A percentile compares a stretch with the other conserved stretches of the same genome.
Conservation (phyloP, 2,329 filamentous ascomycete species). For the Aspergillus luchuensis region DNA sequence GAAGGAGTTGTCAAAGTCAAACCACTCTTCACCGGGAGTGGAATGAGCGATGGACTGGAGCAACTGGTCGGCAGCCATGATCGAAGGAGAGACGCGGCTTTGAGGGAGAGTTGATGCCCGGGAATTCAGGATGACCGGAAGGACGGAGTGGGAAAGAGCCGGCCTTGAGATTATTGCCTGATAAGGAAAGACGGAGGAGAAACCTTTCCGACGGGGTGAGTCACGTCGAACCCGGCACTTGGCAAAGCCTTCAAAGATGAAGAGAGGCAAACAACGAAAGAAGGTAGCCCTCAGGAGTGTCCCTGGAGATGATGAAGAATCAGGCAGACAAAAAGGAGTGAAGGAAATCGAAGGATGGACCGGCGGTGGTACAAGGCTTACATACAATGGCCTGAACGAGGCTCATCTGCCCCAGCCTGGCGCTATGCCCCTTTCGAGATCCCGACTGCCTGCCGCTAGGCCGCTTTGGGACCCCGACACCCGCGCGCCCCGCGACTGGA, state of each 20-base stretch:
- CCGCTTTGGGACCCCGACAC: constrained; percentile 29
- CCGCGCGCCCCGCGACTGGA: constrained; percentile 5
- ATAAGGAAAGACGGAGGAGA: constrained; percentile 5
- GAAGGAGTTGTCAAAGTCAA: constrained; percentile 40
- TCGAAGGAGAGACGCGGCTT: constrained; percentile 2
- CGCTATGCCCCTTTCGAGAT: constrained; percentile 18
- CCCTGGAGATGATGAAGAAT: constrained; percentile 1
- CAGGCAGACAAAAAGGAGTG: not conserved
- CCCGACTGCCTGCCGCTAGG: constrained; percentile 22
- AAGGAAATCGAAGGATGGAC: constrained; percentile 22
- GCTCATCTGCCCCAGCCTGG: constrained; percentile 4
- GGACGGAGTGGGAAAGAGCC: constrained; percentile 4
- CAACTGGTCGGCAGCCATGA: constrained; percentile 33
- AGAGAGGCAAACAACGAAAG: not conserved
- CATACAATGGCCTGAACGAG: constrained; percentile 8
- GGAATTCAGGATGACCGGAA: constrained; percentile 2
- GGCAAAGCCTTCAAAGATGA: not conserved
- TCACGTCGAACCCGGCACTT: constrained; percentile 2
- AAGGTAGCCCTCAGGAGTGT: not conserved
- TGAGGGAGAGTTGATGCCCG: not conserved
- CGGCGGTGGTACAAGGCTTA: not conserved
- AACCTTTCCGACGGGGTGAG: constrained; percentile 1
- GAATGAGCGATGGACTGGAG: constrained; percentile 27
- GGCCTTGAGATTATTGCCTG: constrained; percentile 1
- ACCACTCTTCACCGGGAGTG: constrained; percentile 29